These are phyloP conservation scores for Colletotrichum falcatum DNA, from an alignment of 2,329 filamentous ascomycete species.

Conservation along the genomic window DNA sequence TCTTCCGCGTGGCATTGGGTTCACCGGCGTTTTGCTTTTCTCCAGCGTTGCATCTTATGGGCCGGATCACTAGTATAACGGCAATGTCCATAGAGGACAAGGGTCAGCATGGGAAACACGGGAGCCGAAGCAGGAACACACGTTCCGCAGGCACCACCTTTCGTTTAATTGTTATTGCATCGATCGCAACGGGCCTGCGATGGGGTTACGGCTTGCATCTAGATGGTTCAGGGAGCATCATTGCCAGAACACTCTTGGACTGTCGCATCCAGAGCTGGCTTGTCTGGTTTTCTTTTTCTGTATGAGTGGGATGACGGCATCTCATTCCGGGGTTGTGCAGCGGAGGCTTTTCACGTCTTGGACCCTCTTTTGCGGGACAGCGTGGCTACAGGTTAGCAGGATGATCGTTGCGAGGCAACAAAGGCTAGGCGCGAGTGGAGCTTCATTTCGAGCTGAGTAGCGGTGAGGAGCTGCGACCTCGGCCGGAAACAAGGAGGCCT, in stretches of 20 bases:
- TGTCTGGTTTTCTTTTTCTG: too few species aligned
- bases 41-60: constrained; percentile 37
- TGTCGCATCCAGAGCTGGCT: constrained; percentile 16
- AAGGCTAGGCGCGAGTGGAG: constrained; percentile 25
- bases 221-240: constrained; percentile 36
- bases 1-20: constrained; percentile 36
- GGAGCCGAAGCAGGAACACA: constrained; percentile 9
- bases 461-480: constrained; percentile 34
- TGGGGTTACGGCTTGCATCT: constrained; percentile 37
- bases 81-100: constrained; percentile 29
- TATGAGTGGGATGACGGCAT: constrained; percentile 4
- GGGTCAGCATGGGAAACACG: constrained; percentile 22
- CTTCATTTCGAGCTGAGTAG: constrained; percentile 28
- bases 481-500: constrained; percentile 23
- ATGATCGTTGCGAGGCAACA: constrained; percentile 39
- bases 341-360: constrained; percentile 35
- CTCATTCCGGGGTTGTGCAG: constrained; percentile 28
- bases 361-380: constrained; percentile 25
- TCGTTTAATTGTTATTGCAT: constrained; percentile 40
- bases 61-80: constrained; percentile 36
- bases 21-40: constrained; percentile 34
- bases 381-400: constrained; percentile 41
- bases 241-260: constrained; percentile 4
- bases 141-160: constrained; percentile 25
- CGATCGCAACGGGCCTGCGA: constrained; percentile 31